Evolutionary conservation across 148 eudicot genomes (phyloP), one percentile per base, ranked within the genome.

Genomic region (Pharnaceum exiguum): DNA sequence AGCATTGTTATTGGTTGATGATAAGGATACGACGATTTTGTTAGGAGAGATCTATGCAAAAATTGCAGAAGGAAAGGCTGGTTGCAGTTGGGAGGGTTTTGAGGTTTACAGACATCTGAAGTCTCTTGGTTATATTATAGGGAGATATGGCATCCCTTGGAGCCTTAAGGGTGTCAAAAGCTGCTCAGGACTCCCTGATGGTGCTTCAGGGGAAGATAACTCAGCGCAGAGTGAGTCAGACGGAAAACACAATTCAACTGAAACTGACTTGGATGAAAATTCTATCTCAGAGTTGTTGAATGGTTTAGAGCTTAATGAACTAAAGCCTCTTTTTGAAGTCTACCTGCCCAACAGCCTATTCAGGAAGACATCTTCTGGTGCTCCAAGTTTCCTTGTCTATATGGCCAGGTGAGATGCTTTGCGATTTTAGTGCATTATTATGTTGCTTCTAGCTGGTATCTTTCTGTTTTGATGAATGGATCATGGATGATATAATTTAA

Each of bases 291-390:
- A 74, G 36, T 40, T 81, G 71, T 45, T 93, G 48, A 60, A 57
- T 25, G 56, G 67, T 58, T 57, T 93, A 66, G 77, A 72, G 23
- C 69, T 93, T 11, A 49, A 44, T n/a, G 86, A 78, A 63, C 54
- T 44, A 31, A 75, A 68, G 71, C 82, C 84, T 17, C 55, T 76
- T 23, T 88, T 77, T 71, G 90, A 93, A 62, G 96, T 93, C 62
- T 93, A 77, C 59, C 84, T 79, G 67, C 98, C 96, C 19, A 88
- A 85, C 65, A 77, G 95, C 79, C 78, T 77, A 65, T 93, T 93
- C 46, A 85, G 73, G 59, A 93, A 93, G 61, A 85, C 98, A 23
- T 75, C 77, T 30, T 90, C 98, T 17, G 98, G 96, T 17, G 71
- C 70, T 76, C 90, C 96, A 46, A 73, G 61, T 69, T 88, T 79